phyloP scores from a whole-genome alignment of 2,329 filamentous ascomycete species.

The Fusarium fracticaudum region DNA sequence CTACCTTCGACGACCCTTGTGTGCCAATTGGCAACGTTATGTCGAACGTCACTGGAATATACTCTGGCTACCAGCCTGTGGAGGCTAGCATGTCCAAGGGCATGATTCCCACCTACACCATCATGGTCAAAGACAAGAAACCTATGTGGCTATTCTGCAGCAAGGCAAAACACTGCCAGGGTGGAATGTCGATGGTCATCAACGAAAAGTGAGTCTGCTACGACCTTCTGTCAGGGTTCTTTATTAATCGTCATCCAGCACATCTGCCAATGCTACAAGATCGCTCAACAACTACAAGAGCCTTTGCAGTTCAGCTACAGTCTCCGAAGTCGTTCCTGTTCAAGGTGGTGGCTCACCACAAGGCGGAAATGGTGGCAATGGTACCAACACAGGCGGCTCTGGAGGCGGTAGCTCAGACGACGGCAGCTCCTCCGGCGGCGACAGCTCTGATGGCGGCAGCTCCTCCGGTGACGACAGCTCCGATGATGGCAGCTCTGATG shows the following conservation, averaged over 20 bases:
- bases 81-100: conserved; percentile 59
- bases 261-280: conserved; percentile 61
- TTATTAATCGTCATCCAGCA: conserved; percentile 45
- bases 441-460: not conserved
- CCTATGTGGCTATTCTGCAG: conserved; percentile 85
- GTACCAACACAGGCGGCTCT: not conserved
- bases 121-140: conserved; percentile 73
- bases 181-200: conserved; percentile 79
- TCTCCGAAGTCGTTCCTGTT: conserved; percentile 42
- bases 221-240: too few species aligned
- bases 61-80: conserved; percentile 74
- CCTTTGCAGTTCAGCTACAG: conserved; percentile 47
- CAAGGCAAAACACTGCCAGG: conserved; percentile 77
- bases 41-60: conserved; percentile 67
- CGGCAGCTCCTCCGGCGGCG: not conserved
- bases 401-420: not conserved
- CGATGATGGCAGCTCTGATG: not conserved
- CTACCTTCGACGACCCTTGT: conserved; percentile 77
- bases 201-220: conserved; percentile 71
- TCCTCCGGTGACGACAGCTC: not conserved
- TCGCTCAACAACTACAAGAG: conserved; percentile 61
- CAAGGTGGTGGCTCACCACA: conserved; percentile 28
- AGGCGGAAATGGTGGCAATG: conserved; percentile 32
- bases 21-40: conserved; percentile 65
- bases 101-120: conserved; percentile 73